Evolutionary conservation across 1,284 basidiomycete species (phyloP).

Genomic region (Cutaneotrichosporon cutaneum): DNA sequence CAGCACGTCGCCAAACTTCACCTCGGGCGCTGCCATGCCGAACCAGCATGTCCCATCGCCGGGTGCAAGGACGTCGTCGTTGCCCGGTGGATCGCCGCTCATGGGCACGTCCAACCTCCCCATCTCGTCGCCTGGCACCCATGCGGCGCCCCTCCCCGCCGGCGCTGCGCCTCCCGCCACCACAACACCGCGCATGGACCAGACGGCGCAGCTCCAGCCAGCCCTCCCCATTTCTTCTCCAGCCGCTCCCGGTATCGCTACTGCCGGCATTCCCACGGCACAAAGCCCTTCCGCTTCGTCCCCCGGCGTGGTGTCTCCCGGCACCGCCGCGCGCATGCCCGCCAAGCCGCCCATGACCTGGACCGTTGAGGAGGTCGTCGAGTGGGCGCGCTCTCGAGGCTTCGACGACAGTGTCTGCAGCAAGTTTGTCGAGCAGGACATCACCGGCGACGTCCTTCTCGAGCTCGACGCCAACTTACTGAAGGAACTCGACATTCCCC

Average conservation of each 20-base stretch:
- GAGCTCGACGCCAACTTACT: slow-evolving; percentile 89
- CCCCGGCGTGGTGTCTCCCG: slow-evolving; percentile 4
- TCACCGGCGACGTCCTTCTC: slow-evolving; percentile 91
- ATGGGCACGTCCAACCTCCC: not conserved
- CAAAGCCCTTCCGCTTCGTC: slow-evolving; percentile 3
- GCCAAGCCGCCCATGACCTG: slow-evolving; percentile 64
- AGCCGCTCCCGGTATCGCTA: not conserved
- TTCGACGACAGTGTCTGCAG: slow-evolving; percentile 79
- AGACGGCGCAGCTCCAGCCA: slow-evolving; percentile 6
- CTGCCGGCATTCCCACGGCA: not conserved
- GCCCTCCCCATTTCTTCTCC: slow-evolving; percentile 10
- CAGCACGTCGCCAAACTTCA: not conserved
- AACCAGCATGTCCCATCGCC: not conserved
- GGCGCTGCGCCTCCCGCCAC: slow-evolving; percentile 1
- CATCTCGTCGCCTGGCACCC: not conserved
- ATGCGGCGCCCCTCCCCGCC: not conserved
- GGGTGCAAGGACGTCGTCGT: not conserved
- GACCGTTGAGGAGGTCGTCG: slow-evolving; percentile 83
- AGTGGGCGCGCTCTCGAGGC: slow-evolving; percentile 80
- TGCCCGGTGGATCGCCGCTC: slow-evolving; percentile 1
- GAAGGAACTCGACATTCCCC: slow-evolving; percentile 93
- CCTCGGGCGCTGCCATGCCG: not conserved
- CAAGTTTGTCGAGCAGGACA: slow-evolving; percentile 89
- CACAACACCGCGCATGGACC: not conserved
- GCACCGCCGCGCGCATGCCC: slow-evolving; percentile 15